Conservation (phyloP, 345 rosid genomes). For the Physaria fendleri region DNA sequence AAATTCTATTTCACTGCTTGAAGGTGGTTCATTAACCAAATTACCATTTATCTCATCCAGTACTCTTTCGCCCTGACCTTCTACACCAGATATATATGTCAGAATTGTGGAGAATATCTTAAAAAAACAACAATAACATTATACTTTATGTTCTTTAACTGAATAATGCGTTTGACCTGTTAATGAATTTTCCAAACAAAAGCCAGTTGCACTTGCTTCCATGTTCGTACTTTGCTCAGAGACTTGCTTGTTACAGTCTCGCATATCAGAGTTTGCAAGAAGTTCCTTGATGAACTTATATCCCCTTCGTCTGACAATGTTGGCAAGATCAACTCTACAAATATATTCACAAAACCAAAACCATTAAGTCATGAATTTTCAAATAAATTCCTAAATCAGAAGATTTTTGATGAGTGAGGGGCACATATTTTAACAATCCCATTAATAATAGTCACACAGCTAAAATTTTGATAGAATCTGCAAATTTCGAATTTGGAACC, state of each 20-base stretch:
- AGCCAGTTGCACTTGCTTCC: conserved; percentile 11
- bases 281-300: conserved; percentile 58
- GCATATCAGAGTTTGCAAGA: conserved; percentile 38
- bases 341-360: conserved; percentile 9
- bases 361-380: not conserved
- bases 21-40: not conserved
- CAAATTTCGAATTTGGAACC: conserved; percentile 35
- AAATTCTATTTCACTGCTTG: not conserved
- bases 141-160: not conserved
- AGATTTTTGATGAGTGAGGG: not conserved
- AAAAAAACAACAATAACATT: not conserved
- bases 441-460: not conserved
- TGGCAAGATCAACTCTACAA: conserved; percentile 76
- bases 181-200: conserved; percentile 6
- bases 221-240: conserved; percentile 16
- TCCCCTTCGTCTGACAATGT: conserved; percentile 85
- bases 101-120: not conserved
- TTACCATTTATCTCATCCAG: not conserved
- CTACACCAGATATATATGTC: conserved; percentile 16
- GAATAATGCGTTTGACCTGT: conserved; percentile 39
- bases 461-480: not conserved
- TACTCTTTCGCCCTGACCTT: conserved; percentile 37
- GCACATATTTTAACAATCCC: not conserved
- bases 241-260: conserved; percentile 21
- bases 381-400: not conserved